Percentiles rank a stretch among this genome's conserved stretches.
These are phyloP conservation scores for Syzygium grande DNA, from an alignment of 345 rosid species.

Conservation along the genomic window DNA sequence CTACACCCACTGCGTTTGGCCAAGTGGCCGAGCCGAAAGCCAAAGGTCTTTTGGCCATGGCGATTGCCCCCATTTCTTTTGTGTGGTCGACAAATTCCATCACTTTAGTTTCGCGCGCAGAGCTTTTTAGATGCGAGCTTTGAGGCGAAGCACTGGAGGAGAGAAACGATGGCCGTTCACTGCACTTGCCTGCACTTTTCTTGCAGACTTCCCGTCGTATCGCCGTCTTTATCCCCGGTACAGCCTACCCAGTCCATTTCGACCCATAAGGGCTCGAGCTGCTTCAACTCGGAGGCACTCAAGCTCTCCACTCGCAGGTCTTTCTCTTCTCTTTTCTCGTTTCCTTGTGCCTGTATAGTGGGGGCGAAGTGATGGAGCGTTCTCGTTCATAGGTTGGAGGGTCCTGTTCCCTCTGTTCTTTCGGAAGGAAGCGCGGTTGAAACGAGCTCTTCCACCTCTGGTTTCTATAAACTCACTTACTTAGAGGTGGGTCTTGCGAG, in stretches of 20 bases:
- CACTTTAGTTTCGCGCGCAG: neutral
- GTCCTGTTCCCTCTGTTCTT: constrained; percentile 45
- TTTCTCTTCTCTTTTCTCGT: neutral
- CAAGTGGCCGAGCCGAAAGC: neutral
- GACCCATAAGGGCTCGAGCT: neutral
- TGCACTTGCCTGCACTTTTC: constrained; percentile 18
- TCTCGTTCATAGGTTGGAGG: neutral
- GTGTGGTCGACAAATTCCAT: neutral
- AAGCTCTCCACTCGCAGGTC: constrained; percentile 1
- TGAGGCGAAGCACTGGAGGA: neutral
- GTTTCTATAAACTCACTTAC: constrained; percentile 61
- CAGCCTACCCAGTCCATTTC: neutral
- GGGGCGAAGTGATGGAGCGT: neutral
- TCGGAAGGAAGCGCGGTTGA: constrained; percentile 56
- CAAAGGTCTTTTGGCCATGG: neutral
- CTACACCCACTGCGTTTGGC: neutral
- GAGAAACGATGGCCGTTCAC: constrained; percentile 22
- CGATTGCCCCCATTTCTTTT: neutral
- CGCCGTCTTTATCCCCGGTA: constrained; percentile 12
- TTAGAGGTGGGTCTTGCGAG: constrained; percentile 52
- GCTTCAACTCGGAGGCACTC: neutral
- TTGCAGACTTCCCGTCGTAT: constrained; percentile 5
- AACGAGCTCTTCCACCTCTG: constrained; percentile 35
- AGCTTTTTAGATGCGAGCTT: neutral
- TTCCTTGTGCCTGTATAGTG: neutral